Percentiles rank a stretch among this genome's conserved stretches.
Conservation (phyloP, 2,329 filamentous ascomycete species). For the Arthroderma sp. region DNA sequence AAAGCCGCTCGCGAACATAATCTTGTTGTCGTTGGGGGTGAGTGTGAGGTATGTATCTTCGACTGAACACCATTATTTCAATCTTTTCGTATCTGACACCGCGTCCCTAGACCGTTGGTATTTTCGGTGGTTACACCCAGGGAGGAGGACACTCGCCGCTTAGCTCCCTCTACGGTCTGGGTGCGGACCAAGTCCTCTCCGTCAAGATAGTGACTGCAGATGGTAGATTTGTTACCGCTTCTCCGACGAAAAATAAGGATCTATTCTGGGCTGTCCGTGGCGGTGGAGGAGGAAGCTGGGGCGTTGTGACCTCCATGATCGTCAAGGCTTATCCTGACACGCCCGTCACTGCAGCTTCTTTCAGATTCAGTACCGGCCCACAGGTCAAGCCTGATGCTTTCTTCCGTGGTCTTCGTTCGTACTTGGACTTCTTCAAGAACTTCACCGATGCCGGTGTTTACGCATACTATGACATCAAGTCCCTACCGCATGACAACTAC, state of each 20-base stretch:
- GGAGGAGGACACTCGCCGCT: slow-evolving; percentile 45
- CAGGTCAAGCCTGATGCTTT: slow-evolving; percentile 17
- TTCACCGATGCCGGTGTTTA: slow-evolving; percentile 21
- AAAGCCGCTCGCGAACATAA: slow-evolving; percentile 35
- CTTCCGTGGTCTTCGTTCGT: slow-evolving; percentile 18
- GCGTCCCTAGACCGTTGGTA: slow-evolving; percentile 32
- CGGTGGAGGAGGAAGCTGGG: slow-evolving; percentile 48
- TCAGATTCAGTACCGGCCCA: slow-evolving; percentile 7
- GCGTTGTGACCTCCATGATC: slow-evolving; percentile 43
- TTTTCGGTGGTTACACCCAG: slow-evolving; percentile 32
- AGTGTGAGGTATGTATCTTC: slow-evolving; percentile 22
- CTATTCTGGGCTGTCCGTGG: slow-evolving; percentile 52
- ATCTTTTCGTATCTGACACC: background rate
- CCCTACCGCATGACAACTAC: slow-evolving; percentile 6
- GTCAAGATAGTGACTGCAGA: slow-evolving; percentile 41
- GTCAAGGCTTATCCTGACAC: slow-evolving; percentile 29
- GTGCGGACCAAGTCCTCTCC: slow-evolving; percentile 45
- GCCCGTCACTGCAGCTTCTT: slow-evolving; percentile 11
- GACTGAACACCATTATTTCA: slow-evolving; percentile 13
- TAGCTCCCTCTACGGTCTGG: slow-evolving; percentile 41
- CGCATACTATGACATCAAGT: slow-evolving; percentile 21
- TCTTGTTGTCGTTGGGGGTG: slow-evolving; percentile 40
- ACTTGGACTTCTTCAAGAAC: slow-evolving; percentile 16
- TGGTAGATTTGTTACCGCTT: slow-evolving; percentile 38
- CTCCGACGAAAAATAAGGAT: slow-evolving; percentile 36